Evolutionary conservation across 2,329 filamentous ascomycete genomes (phyloP).

Genomic region (Graphilbum fragrans): DNA sequence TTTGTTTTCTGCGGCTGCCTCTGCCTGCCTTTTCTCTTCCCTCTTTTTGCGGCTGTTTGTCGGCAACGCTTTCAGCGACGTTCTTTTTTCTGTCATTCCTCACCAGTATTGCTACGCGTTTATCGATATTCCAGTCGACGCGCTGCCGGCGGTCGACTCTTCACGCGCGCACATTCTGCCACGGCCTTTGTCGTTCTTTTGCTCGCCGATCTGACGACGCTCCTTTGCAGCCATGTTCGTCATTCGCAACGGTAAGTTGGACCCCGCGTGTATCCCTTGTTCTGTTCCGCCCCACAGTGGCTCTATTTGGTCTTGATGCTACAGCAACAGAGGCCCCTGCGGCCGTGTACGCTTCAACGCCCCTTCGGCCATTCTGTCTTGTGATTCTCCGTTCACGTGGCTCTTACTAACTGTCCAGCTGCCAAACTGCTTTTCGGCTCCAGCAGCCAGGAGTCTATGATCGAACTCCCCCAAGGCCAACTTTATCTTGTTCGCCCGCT

Average conservation of each 20-base stretch:
- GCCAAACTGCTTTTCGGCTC: constrained; percentile 88
- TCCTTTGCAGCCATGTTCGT: constrained; percentile 22
- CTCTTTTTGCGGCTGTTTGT: no score
- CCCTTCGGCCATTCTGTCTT: no score
- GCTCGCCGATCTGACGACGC: not conserved
- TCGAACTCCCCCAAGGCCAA: constrained; percentile 90
- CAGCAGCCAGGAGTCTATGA: constrained; percentile 78
- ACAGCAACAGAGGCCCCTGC: not conserved
- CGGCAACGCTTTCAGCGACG: no score
- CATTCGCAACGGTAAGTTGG: constrained; percentile 26
- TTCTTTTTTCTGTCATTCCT: no score
- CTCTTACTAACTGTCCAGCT: constrained; percentile 35
- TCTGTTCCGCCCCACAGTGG: not conserved
- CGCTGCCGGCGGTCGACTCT: no score
- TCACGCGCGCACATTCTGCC: no score
- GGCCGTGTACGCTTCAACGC: no score
- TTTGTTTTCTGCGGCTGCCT: no score
- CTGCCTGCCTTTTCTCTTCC: no score
- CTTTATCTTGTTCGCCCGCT: constrained; percentile 92
- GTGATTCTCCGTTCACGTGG: not conserved
- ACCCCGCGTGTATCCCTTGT: not conserved
- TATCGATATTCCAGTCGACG: no score
- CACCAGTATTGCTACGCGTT: no score
- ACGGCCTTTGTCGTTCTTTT: not conserved
- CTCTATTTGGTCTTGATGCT: not conserved